These are phyloP conservation scores for Cyberlindnera mrakii DNA, from an alignment of 805 yeast genomes.

Conservation along the genomic window DNA sequence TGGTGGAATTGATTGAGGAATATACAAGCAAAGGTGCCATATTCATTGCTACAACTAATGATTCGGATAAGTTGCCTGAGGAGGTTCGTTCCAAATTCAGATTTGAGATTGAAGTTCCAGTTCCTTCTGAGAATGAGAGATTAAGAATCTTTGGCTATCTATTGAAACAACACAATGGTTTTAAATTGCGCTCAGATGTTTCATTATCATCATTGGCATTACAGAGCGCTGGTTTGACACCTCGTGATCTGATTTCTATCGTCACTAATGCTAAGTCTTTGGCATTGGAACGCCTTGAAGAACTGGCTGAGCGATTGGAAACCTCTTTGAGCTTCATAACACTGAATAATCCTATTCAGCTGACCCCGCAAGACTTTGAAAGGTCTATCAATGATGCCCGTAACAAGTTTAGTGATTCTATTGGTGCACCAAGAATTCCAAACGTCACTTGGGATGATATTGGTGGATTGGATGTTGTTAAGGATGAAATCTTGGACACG, in stretches of 20 bases:
- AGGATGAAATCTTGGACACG: constrained; percentile 89
- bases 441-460: constrained; percentile 96
- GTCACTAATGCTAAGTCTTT: constrained; percentile 55
- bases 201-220: constrained; percentile 54
- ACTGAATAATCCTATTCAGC: constrained; percentile 45
- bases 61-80: constrained; percentile 63
- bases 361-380: constrained; percentile 58
- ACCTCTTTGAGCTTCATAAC: constrained; percentile 11
- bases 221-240: constrained; percentile 90
- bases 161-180: constrained; percentile 22
- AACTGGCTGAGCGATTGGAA: constrained; percentile 17
- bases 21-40: constrained; percentile 40
- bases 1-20: constrained; percentile 52
- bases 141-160: constrained; percentile 51
- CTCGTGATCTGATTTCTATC: constrained; percentile 71
- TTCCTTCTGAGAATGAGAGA: constrained; percentile 78
- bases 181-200: constrained; percentile 41
- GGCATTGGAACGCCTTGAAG: constrained; percentile 45
- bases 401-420: constrained; percentile 83
- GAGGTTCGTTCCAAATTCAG: constrained; percentile 60
- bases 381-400: constrained; percentile 75
- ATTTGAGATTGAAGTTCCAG: constrained; percentile 70
- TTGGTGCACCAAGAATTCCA: constrained; percentile 96
- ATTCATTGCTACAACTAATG: constrained; percentile 62
- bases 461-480: constrained; percentile 88